Evolutionary conservation across 2,329 filamentous ascomycete genomes (phyloP).

Genomic region (Metarhizium robertsii): DNA sequence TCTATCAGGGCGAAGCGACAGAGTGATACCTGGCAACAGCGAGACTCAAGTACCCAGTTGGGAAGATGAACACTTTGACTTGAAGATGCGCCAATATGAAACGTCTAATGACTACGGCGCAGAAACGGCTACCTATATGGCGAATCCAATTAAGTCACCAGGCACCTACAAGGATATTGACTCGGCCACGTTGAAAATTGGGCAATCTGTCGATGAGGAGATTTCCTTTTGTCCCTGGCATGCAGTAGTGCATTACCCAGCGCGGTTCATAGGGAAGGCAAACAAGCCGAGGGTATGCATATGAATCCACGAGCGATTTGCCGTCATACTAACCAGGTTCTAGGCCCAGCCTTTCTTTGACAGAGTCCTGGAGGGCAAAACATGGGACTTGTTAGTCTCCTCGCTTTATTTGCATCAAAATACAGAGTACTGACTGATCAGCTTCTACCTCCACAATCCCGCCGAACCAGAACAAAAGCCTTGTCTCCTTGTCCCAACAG

Average conservation of each 20-base stretch:
- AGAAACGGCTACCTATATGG: not conserved
- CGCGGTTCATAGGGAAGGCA: slow-evolving; percentile 44
- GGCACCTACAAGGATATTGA: slow-evolving; percentile 10
- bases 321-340: not conserved
- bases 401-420: not conserved
- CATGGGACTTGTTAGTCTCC: slow-evolving; percentile 66
- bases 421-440: slow-evolving; percentile 18
- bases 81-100: not conserved
- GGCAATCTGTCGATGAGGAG: slow-evolving; percentile 14
- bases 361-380: slow-evolving; percentile 45
- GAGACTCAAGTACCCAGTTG: not conserved
- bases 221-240: slow-evolving; percentile 40
- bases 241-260: slow-evolving; percentile 48
- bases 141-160: not conserved
- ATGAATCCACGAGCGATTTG: not conserved
- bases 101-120: not conserved
- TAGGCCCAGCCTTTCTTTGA: slow-evolving; percentile 45
- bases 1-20: not conserved
- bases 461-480: slow-evolving; percentile 36
- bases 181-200: slow-evolving; percentile 13
- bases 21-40: not conserved
- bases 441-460: slow-evolving; percentile 58
- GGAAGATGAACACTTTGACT: slow-evolving; percentile 1
- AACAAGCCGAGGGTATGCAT: slow-evolving; percentile 37
- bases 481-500: slow-evolving; percentile 57